A percentile compares a stretch with the other conserved stretches of the same genome.
phyloP scores from a whole-genome alignment of 225 moss, liverwort and hornwort species.

The Ulota crispa region DNA sequence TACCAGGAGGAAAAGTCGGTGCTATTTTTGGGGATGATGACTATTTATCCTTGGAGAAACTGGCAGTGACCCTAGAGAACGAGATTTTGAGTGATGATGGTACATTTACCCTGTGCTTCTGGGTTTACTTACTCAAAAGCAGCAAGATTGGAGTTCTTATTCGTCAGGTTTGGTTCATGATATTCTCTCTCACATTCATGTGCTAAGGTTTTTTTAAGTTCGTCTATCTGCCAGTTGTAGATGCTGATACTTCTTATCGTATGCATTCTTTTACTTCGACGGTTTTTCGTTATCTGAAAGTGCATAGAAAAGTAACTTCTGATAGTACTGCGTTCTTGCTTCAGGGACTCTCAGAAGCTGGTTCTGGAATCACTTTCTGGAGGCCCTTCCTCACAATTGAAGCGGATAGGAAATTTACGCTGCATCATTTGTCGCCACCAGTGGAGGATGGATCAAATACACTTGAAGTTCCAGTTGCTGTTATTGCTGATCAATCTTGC shows the following conservation, averaged over 20 bases:
- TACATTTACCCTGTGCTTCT: slow-evolving; percentile 86
- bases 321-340: slow-evolving; percentile 22
- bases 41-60: slow-evolving; percentile 73
- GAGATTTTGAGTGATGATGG: slow-evolving; percentile 56
- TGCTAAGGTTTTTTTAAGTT: neutral
- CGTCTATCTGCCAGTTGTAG: slow-evolving; percentile 11
- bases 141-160: slow-evolving; percentile 77
- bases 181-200: neutral
- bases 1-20: slow-evolving; percentile 54
- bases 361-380: slow-evolving; percentile 40
- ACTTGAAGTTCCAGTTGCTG: slow-evolving; percentile 32
- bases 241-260: slow-evolving; percentile 22
- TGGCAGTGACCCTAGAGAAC: slow-evolving; percentile 65
- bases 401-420: slow-evolving; percentile 65
- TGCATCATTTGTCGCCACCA: slow-evolving; percentile 56
- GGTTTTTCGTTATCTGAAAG: neutral
- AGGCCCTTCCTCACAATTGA: slow-evolving; percentile 73
- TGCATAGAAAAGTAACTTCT: slow-evolving; percentile 13
- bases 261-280: slow-evolving; percentile 6
- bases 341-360: slow-evolving; percentile 62
- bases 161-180: slow-evolving; percentile 59
- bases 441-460: slow-evolving; percentile 32
- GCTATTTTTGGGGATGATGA: slow-evolving; percentile 92
- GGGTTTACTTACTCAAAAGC: slow-evolving; percentile 93
- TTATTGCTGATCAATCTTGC: slow-evolving; percentile 74